Conservation (phyloP, 1,284 basidiomycete species). For the Termitomyces sp. region DNA sequence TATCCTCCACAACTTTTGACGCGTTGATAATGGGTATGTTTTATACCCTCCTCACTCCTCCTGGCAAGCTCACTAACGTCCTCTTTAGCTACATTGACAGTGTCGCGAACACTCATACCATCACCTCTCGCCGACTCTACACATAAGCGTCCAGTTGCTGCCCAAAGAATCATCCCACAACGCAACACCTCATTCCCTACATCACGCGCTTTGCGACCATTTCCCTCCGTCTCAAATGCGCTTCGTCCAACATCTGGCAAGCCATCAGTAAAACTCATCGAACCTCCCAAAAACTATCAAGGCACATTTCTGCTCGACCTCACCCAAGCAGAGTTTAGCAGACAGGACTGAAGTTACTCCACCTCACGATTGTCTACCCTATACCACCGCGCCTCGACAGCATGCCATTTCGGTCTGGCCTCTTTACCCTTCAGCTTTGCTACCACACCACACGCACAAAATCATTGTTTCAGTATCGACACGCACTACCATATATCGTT, state of each 20-base stretch:
- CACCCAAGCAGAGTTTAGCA: constrained; percentile 74
- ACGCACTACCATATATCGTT: constrained; percentile 3
- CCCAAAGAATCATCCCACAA: constrained; percentile 32
- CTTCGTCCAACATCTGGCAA: constrained; percentile 28
- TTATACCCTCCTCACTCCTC: background rate
- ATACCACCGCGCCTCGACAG: constrained; percentile 5
- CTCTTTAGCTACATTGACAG: constrained; percentile 26
- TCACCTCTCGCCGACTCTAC: constrained; percentile 54
- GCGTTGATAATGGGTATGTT: constrained; percentile 27
- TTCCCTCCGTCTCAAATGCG: constrained; percentile 53
- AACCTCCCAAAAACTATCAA: constrained; percentile 67
- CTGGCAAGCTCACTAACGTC: constrained; percentile 1
- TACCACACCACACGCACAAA: background rate
- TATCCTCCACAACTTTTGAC: background rate
- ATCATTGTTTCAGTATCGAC: constrained; percentile 13
- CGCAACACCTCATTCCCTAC: constrained; percentile 53
- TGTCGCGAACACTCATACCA: constrained; percentile 46
- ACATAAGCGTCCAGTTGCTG: constrained; percentile 20
- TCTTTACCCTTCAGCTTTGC: background rate
- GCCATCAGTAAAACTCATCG: constrained; percentile 62
- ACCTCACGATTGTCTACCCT: background rate
- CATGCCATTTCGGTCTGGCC: background rate
- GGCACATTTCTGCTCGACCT: constrained; percentile 69
- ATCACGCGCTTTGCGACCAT: constrained; percentile 71
- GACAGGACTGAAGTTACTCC: constrained; percentile 49